Evolutionary conservation across 2,329 filamentous ascomycete genomes (phyloP), one percentile per base, ranked within the genome.

Genomic region (Fusarium sp.): DNA sequence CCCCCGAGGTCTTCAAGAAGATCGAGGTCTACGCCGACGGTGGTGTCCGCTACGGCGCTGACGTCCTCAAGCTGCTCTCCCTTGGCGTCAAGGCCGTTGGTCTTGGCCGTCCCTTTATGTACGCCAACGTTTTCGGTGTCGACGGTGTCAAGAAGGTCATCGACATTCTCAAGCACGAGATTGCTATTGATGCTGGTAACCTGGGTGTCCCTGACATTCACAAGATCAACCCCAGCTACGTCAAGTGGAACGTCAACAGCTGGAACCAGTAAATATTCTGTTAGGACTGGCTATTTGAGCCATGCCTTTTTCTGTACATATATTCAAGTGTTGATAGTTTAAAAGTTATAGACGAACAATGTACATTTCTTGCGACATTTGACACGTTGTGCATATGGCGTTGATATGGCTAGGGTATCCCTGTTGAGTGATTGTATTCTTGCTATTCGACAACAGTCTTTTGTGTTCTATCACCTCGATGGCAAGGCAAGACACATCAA

Each of bases 101-200:
- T 13, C 65, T 87, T 0, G 85, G 84, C 14, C 76, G 85, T 0
- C 81, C 83, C 9, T 82, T 84, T 66, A 85, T 86, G 84, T 87
- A 80, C 71, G 77, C 83, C 66, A 87, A 86, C 75, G 74, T 84
- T 49, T 87, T 81, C 65, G 85, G 85, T 6, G 75, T 78, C 50
- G 80, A 81, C 7, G 85, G 85, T 46, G 82, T 87, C 2, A 75
- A 80, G 71, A 81, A 79, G 75, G 81, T 76, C 29, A 77, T 81
- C 49, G 44, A 75, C 8, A 78, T 87, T 10, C 75, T 87, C 69
- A 85, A 84, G 79, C 78, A 81, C 61, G 85, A 87, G 78, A 76
- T 87, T 58, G 74, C 77, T 33, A 77, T 81, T 58, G 81, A 83
- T 62, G 80, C 80, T 11, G 80, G 77, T 10, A 83, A 83, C 75